Conservation (phyloP, 139 green algal genomes). For the Coelastrella sp. region DNA sequence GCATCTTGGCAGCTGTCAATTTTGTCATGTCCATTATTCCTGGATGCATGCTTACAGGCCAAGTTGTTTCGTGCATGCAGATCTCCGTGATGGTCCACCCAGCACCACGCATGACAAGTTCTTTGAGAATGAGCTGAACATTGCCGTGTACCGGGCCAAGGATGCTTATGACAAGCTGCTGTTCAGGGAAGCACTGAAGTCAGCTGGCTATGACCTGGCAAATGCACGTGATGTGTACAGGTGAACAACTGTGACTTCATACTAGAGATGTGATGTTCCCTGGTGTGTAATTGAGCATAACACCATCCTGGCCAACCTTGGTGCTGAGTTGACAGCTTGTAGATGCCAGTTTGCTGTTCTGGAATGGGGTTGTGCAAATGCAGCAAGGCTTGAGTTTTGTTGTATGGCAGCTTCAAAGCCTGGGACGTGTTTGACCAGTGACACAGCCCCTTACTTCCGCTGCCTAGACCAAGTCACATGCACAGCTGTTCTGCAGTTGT, state of each 20-base stretch:
- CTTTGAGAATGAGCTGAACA: conserved; percentile 96
- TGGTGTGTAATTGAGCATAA: too few relatives aligned
- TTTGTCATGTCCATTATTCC: background rate
- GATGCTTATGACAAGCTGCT: conserved; percentile 90
- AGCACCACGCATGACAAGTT: conserved; percentile 85
- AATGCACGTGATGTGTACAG: conserved; percentile 94
- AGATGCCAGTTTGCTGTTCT: too few relatives aligned
- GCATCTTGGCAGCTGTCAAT: background rate
- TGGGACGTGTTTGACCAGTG: conserved; percentile 7
- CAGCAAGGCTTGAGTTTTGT: background rate
- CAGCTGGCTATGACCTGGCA: conserved; percentile 89
- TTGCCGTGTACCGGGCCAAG: conserved; percentile 65
- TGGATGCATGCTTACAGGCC: background rate
- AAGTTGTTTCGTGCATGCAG: conserved; percentile 15
- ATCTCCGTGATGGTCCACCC: conserved; percentile 70
- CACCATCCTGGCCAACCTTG: too few relatives aligned
- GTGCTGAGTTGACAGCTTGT: too few relatives aligned
- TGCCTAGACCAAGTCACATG: conserved; percentile 32
- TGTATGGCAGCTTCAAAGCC: conserved; percentile 30
- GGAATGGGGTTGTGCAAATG: background rate
- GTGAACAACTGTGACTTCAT: conserved; percentile 41
- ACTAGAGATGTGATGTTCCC: too few relatives aligned
- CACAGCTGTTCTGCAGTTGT: background rate
- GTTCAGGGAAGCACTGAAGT: conserved; percentile 97
- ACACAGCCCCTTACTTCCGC: conserved; percentile 40